Base-by-base conservation (phyloP, 495 filamentous ascomycete species). In the Penicilliopsis zonata region DNA sequence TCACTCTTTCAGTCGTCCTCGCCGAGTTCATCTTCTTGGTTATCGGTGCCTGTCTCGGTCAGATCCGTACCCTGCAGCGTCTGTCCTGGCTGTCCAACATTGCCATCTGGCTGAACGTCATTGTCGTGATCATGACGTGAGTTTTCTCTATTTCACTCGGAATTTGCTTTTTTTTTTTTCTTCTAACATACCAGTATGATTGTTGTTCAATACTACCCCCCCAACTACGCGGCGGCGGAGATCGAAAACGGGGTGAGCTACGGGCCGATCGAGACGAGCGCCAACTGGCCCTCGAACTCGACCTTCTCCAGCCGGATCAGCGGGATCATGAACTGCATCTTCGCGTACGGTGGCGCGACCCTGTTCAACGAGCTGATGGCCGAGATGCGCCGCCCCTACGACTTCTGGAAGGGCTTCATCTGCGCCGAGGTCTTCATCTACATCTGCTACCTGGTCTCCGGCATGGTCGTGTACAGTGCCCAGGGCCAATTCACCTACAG, bases 291-390 rank as follows among this genome's bases (percentile, higher is more conserved):
- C 12, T n/a, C n/a, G n/a, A 27, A 39, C 16, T 33, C 41, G 13
- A 30, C 21, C 28, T 58, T 57, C 20, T 31, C 53, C 14, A 65
- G 52, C 9, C 55, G 59, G n/a, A 37, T 77, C 26, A 69, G 67
- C 32, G 73, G 70, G 17, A 53, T 73, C 18, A 75, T 74, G 52
- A 61, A 72, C 31, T 68, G 63, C n/a, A 71, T 78, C 9, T 73
- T 68, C 43, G 64, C 70, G 3, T 78, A 74, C 39, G 73, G 72
- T 33, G 74, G 74, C 22, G 60, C 67, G 6, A 60, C 70, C 49
- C 43, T 78, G 12, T 82, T 79, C 51, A 63, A 70, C 31, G 74
- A 77, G 42, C 76, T 82, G 52, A 59, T 78, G 46, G 65, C 75
- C 10, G 77, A 82, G 50, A 80, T 77, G 70, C 67, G 71, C 18